Evolutionary conservation across 1,139 yeast genomes (phyloP).

Genomic region (Suhomyces yuchorum): DNA sequence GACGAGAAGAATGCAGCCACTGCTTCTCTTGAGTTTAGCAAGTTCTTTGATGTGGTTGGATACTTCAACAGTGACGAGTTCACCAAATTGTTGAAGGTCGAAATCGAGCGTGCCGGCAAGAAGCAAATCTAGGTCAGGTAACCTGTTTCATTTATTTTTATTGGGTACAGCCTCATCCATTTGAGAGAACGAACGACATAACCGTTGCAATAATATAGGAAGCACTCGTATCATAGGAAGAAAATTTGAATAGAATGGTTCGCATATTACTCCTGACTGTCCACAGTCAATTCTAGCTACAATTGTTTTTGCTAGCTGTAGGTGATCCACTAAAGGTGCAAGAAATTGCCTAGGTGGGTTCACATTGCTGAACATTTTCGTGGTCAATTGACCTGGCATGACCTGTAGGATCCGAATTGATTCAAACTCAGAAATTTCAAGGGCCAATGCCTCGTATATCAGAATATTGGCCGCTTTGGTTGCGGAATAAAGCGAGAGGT

Average conservation of each 20-base stretch:
- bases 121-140: slow-evolving; percentile 8
- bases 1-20: slow-evolving; percentile 22
- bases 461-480: slow-evolving; percentile 65
- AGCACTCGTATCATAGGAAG: slow-evolving; percentile 54
- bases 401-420: slow-evolving; percentile 51
- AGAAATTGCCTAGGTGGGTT: slow-evolving; percentile 57
- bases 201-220: slow-evolving; percentile 51
- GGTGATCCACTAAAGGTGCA: slow-evolving; percentile 61
- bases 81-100: slow-evolving; percentile 29
- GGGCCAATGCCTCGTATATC: slow-evolving; percentile 58
- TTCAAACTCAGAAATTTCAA: slow-evolving; percentile 41
- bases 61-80: slow-evolving; percentile 46
- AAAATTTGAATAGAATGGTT: slow-evolving; percentile 63
- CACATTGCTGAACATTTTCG: slow-evolving; percentile 64
- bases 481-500: slow-evolving; percentile 64
- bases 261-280: slow-evolving; percentile 53
- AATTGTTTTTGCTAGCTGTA: slow-evolving; percentile 46
- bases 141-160: background rate
- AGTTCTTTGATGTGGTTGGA: slow-evolving; percentile 52
- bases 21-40: slow-evolving; percentile 38
- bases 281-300: slow-evolving; percentile 46
- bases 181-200: slow-evolving; percentile 52
- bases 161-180: slow-evolving; percentile 44
- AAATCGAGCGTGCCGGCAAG: slow-evolving; percentile 23
- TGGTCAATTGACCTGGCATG: slow-evolving; percentile 67